phyloP scores from a whole-genome alignment of 129 eudicot genomes.

The Arctium minus region DNA sequence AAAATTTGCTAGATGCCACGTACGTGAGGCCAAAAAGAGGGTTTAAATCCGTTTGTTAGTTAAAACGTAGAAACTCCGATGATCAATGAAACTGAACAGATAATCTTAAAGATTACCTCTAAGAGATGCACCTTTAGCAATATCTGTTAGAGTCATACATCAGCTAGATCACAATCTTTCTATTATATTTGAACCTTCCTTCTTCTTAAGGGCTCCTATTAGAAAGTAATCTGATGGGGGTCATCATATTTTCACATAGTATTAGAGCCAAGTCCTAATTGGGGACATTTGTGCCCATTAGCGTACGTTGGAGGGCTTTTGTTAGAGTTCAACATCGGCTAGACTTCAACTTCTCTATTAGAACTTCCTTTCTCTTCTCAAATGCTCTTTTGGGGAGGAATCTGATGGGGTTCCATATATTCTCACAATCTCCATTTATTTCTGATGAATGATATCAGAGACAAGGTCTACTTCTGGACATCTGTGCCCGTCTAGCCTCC shows the following conservation, averaged over 20 bases:
- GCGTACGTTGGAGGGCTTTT: too few species aligned
- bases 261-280: too few species aligned
- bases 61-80: neutral
- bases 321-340: too few species aligned
- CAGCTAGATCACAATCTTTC: neutral
- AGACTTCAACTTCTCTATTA: too few species aligned
- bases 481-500: too few species aligned
- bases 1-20: neutral
- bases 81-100: neutral
- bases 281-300: too few species aligned
- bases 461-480: neutral
- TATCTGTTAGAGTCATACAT: neutral
- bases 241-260: neutral
- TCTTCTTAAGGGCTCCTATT: neutral
- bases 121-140: neutral
- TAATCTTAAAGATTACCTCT: neutral
- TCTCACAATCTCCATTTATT: neutral
- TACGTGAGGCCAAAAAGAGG: neutral
- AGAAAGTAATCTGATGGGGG: neutral
- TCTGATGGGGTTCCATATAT: neutral
- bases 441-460: neutral
- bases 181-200: neutral
- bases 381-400: neutral
- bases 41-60: neutral
- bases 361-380: neutral